These are phyloP conservation scores for Nicotiana sylvestris DNA, from an alignment of 257 asterid species.

Conservation along the genomic window DNA sequence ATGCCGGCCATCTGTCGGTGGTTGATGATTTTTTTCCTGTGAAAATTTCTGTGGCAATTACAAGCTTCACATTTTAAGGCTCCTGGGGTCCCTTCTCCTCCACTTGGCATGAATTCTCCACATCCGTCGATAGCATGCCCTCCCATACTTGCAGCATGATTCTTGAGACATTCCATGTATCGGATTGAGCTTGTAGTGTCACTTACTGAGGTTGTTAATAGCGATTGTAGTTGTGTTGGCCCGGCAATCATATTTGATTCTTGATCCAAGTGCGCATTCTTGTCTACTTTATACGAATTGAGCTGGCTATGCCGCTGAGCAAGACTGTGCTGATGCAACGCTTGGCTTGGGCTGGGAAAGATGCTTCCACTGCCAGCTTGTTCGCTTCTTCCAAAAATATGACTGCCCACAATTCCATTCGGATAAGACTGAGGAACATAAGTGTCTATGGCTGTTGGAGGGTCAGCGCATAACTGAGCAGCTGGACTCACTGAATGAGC, in stretches of 20 bases:
- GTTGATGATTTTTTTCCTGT: not conserved
- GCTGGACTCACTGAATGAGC: constrained; percentile 72
- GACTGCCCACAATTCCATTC: constrained; percentile 58
- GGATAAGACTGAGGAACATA: constrained; percentile 71
- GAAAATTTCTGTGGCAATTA: constrained; percentile 6
- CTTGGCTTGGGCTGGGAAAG: not conserved
- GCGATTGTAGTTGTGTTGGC: not conserved
- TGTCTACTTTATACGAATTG: not conserved
- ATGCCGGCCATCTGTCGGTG: not conserved
- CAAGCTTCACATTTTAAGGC: constrained; percentile 5
- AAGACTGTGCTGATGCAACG: not conserved
- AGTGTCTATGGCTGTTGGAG: constrained; percentile 39
- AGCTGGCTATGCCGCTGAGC: not conserved
- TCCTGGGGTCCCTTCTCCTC: not conserved
- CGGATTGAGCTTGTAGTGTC: not conserved
- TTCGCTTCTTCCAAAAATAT: constrained; percentile 27
- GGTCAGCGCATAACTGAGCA: constrained; percentile 64
- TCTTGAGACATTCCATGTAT: not conserved
- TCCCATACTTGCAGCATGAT: constrained; percentile 10
- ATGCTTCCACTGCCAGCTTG: not conserved
- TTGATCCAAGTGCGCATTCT: too few relatives aligned
- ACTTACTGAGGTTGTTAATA: not conserved
- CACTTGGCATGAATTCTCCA: not conserved
- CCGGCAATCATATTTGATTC: not conserved
- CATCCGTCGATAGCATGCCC: constrained; percentile 4